Base-by-base conservation (phyloP, 495 filamentous ascomycete species). In the Pyronema domesticum region DNA sequence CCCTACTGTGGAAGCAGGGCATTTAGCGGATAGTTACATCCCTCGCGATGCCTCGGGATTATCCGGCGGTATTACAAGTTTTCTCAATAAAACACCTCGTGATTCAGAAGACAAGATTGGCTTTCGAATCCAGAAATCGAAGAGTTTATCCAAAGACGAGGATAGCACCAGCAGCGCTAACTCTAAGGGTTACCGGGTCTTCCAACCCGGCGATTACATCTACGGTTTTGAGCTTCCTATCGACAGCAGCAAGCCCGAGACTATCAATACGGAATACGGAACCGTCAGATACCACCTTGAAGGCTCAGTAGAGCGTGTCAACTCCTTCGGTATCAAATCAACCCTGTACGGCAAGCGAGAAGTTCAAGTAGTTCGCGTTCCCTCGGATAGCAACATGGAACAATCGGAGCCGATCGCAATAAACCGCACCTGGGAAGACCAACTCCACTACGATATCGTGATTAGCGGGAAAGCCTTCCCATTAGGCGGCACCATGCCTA, bases 391-490 rank as follows among this genome's bases (percentile, higher is more conserved):
- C 47, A 96, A 89, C 4, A 71, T 96, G 48, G 93, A 98, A 64
- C 85, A 87, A 68, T 80, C 89, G 23, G 91, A 98, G 64, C 91
- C 91, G 11, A 98, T 98, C 67, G 89, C 89, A 17, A 96, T 98
- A 61, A 95, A 85, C 51, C 75, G 91, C 19, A 89, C 87, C 54
- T 98, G 91, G 91, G 91, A 98, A 62, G 93, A 98, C 62, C 91
- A 98, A 63, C 75, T 98, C 35, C 89, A 95, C 62, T 98, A 98
- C 68, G 91, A 98, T 61, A 98, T 98, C 56, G 85, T 96, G 60
- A 95, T 98, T 57, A 95, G 89, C 3, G 91, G 93, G 50, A 98
- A 98, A 78, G 94, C 89, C 1, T 98, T 98, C 62, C 87, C 91
- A 3, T 73, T 98, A 11, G 93, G 93, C 15, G 75, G 84, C 3